Base-by-base conservation (phyloP, 2,329 filamentous ascomycete genomes). In the Talaromyces sp. region DNA sequence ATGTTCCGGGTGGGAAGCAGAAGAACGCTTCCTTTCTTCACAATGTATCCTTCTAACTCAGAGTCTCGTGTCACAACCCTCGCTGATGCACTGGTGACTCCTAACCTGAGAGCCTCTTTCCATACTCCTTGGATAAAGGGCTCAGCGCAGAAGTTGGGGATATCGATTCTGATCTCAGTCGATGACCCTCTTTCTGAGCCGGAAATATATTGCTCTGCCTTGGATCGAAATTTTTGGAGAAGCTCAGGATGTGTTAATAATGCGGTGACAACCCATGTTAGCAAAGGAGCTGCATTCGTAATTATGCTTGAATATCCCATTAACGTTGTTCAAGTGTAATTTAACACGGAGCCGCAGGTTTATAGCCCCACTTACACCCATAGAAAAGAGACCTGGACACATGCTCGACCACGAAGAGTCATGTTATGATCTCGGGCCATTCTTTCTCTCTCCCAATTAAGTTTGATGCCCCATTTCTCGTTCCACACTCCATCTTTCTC, bases 401-500 rank as follows among this genome's bases (percentile, higher is more conserved):
- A 63, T n/a, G 65, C 52, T 33, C 65, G 61, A 17, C 65, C 65
- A 6, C 65, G 61, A 39, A 58, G 35, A 15, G 61, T 61, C 43
- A 66, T 60, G 10, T 61, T 33, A 27, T 66, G 61, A 41, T 64
- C 54, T n/a, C 65, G 65, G 1, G 49, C 52, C 43, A 66, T 57
- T 25, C 15, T 63, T 50, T 66, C 65, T n/a, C 65, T 47, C 50
- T 66, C 65, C 65, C 65, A 66, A 15, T 64, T 66, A 15, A 66
- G 49, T 47, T 43, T 63, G 25, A 66, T 25, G 2, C 65, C 65
- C 65, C 65, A 66, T 64, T 66, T 66, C 45, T 64, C 61, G 57
- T 61, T 66, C 61, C 65, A 66, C 2, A 59, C 13, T 2, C 31
- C 33, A 52, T 56, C 47, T 19, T 63, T 52, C 5, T 61, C 65